These are phyloP conservation scores for Casaregolazyma lundiana DNA, from an alignment of 1,139 yeast genomes.

Conservation along the genomic window DNA sequence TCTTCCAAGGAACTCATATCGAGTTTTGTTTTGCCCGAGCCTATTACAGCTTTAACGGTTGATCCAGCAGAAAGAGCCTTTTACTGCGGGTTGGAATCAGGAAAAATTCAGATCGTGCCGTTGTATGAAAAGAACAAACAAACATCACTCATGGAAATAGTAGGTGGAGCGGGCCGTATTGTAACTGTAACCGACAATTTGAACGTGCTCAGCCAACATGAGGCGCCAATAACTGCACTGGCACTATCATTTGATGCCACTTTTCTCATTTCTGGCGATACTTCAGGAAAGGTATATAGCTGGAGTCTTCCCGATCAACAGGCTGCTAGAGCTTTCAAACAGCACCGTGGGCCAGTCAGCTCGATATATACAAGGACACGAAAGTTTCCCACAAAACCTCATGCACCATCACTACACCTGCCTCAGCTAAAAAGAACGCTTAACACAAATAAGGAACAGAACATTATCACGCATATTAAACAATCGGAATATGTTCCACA, in stretches of 20 bases:
- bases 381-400: constrained; percentile 5
- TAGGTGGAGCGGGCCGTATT: constrained; percentile 53
- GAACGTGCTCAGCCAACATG: constrained; percentile 25
- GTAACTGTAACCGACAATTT: constrained; percentile 26
- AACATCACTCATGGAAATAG: constrained; percentile 47
- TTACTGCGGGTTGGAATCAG: constrained; percentile 66
- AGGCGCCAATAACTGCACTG: constrained; percentile 46
- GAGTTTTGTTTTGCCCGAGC: constrained; percentile 62
- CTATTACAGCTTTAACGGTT: constrained; percentile 55
- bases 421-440: constrained; percentile 28
- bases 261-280: constrained; percentile 67
- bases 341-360: constrained; percentile 35
- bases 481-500: background rate
- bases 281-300: constrained; percentile 58
- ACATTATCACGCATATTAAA: constrained; percentile 1
- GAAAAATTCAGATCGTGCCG: constrained; percentile 55
- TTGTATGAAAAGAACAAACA: constrained; percentile 47
- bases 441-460: constrained; percentile 12
- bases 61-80: constrained; percentile 80
- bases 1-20: constrained; percentile 44
- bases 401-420: constrained; percentile 16
- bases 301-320: constrained; percentile 78
- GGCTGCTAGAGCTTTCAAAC: constrained; percentile 60
- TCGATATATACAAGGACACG: constrained; percentile 15
- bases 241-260: constrained; percentile 74